Conservation (phyloP, 2,329 filamentous ascomycete species). For the Penicillium sp. region DNA sequence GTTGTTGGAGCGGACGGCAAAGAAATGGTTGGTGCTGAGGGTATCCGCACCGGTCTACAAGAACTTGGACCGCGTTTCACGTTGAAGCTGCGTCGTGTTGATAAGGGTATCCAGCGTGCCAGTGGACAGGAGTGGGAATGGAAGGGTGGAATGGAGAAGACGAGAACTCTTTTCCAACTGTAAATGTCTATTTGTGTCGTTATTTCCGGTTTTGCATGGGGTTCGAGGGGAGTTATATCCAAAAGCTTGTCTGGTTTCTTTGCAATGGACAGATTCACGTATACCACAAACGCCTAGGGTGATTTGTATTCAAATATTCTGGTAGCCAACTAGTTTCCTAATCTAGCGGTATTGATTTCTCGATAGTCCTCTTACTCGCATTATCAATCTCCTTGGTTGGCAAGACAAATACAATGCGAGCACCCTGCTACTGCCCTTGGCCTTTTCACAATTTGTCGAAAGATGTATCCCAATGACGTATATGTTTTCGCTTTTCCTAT, state of each 20-base stretch:
- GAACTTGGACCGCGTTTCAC: constrained; percentile 83
- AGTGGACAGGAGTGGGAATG: constrained; percentile 91
- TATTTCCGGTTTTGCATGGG: constrained; percentile 24
- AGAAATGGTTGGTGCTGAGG: constrained; percentile 79
- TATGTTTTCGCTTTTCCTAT: too few relatives aligned
- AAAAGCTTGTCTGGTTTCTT: constrained; percentile 18
- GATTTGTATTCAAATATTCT: neutral
- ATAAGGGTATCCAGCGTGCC: constrained; percentile 77
- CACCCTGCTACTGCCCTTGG: constrained; percentile 33
- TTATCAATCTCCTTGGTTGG: constrained; percentile 59
- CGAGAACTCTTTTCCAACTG: constrained; percentile 88
- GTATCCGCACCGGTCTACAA: constrained; percentile 81
- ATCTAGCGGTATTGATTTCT: constrained; percentile 17
- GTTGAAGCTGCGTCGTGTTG: constrained; percentile 83
- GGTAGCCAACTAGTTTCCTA: neutral
- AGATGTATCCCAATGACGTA: too few relatives aligned
- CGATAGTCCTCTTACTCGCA: constrained; percentile 50
- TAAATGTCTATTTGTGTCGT: constrained; percentile 41
- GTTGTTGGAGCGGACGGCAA: constrained; percentile 80
- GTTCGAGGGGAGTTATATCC: constrained; percentile 25
- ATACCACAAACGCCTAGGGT: neutral
- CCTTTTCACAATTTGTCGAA: too few relatives aligned
- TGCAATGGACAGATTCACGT: constrained; percentile 3
- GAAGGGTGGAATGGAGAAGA: constrained; percentile 94
- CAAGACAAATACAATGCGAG: constrained; percentile 49